Conservation (phyloP, 2,329 filamentous ascomycete species). For the Septoria linicola region DNA sequence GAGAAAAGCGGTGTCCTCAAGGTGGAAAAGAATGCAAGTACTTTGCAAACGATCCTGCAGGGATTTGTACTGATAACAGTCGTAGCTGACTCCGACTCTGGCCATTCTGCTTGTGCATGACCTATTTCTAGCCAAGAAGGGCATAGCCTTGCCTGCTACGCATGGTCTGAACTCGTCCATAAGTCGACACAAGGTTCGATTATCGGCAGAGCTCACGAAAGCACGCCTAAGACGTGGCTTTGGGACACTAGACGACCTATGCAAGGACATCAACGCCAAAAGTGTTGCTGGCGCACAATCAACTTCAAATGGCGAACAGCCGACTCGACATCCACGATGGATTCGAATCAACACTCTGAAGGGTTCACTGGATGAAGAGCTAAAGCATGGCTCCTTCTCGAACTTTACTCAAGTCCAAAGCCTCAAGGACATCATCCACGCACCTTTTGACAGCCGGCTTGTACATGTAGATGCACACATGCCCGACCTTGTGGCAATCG, state of each 20-base stretch:
- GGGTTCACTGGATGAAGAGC: constrained; percentile 67
- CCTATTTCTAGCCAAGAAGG: constrained; percentile 74
- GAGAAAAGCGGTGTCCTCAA: constrained; percentile 73
- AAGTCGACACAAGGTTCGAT: constrained; percentile 75
- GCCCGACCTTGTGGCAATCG: constrained; percentile 77
- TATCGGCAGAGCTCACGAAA: constrained; percentile 80
- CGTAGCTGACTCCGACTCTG: constrained; percentile 73
- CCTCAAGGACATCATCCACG: constrained; percentile 54
- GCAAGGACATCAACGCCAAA: constrained; percentile 54
- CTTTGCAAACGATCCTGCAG: too few species aligned
- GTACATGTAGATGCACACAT: constrained; percentile 77
- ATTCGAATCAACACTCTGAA: constrained; percentile 80
- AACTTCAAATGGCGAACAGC: constrained; percentile 38
- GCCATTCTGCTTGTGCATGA: constrained; percentile 84
- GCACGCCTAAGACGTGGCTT: constrained; percentile 71
- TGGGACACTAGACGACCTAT: constrained; percentile 65
- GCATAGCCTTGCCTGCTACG: constrained; percentile 74
- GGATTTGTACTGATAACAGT: constrained; percentile 6
- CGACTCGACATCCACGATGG: constrained; percentile 74
- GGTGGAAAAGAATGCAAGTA: constrained; percentile 76
- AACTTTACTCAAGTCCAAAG: constrained; percentile 58
- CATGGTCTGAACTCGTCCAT: constrained; percentile 76
- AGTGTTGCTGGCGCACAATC: constrained; percentile 31
- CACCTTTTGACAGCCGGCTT: constrained; percentile 44
- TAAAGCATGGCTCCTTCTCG: constrained; percentile 67